Evolutionary conservation across 306 rosid species (phyloP).

Genomic region (Hippophae gyantsensis): DNA sequence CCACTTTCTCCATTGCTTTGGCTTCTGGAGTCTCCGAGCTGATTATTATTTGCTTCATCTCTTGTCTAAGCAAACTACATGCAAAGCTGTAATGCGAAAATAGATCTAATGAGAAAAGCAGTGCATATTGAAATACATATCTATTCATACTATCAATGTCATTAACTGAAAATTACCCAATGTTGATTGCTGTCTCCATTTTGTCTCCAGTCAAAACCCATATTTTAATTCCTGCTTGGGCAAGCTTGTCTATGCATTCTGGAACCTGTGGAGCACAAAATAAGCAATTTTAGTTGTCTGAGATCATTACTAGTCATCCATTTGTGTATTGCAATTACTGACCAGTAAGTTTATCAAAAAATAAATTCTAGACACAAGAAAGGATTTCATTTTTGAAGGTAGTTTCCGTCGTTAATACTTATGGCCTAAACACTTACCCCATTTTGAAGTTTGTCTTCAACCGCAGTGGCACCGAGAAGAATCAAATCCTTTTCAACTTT

Average conservation of each 20-base stretch:
- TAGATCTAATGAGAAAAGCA: slow-evolving; percentile 9
- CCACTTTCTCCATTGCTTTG: slow-evolving; percentile 64
- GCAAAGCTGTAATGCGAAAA: slow-evolving; percentile 52
- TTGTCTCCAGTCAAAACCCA: slow-evolving; percentile 99
- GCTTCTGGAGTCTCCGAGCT: slow-evolving; percentile 75
- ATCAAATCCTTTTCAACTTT: slow-evolving; percentile 74
- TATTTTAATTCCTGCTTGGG: slow-evolving; percentile 95
- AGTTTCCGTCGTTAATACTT: not conserved
- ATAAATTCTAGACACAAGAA: too few relatives aligned
- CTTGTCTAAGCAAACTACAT: slow-evolving; percentile 95
- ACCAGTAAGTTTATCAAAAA: too few relatives aligned
- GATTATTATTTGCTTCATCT: slow-evolving; percentile 82
- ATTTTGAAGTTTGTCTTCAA: slow-evolving; percentile 94
- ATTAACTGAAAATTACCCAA: slow-evolving; percentile 42
- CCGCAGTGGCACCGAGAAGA: slow-evolving; percentile 99
- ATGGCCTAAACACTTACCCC: slow-evolving; percentile 53
- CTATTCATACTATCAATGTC: not conserved
- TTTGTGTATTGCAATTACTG: too few relatives aligned
- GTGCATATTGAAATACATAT: too few relatives aligned
- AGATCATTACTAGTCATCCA: not conserved
- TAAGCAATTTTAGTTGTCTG: not conserved
- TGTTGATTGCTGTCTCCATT: slow-evolving; percentile 98
- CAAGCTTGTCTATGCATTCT: slow-evolving; percentile 96
- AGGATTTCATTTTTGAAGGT: too few relatives aligned
- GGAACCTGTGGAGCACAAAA: slow-evolving; percentile 59